Evolutionary conservation across 2,329 filamentous ascomycete species (phyloP), one percentile per base, ranked within the genome.

Genomic region (Macroventuria anomochaeta): DNA sequence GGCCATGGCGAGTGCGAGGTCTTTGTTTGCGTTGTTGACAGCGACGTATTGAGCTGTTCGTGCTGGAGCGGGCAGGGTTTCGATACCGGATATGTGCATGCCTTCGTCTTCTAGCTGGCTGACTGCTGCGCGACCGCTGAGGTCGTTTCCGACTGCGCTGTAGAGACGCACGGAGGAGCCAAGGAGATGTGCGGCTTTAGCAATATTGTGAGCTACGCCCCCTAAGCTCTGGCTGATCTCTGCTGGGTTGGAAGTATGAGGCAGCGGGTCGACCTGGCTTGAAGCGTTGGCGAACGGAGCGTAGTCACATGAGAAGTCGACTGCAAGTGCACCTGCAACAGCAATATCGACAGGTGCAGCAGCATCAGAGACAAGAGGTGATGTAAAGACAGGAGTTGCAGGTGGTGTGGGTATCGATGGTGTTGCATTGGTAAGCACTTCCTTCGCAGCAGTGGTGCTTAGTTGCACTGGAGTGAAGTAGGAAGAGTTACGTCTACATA

Each of bases 21-120:
- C 89, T 73, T 92, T 96, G 55, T 88, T 85, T 0, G 80, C 80
- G 68, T 96, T 90, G 71, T 97, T 99, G 60, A 97, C 80, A 13
- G 93, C 89, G 3, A 97, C 85, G 71, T 97, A 97, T 72, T 97
- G 92, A 0, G 93, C 91, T 2, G 93, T 97, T 50, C 89, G 83
- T 26, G 81, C 81, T 2, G 79, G 79, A 18, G 60, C 57, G 5
- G 64, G 60, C 0, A 79, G 60, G 0, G 66, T 70, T 33, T 69
- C 82, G 43, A 97, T 84, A 33, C 85, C 86, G 10, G 80, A 76
- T 0, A 81, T 85, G 56, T 86, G 82, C 47, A 96, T 83, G 23
- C 87, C 88, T 46, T 85, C 81, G 3, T 82, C 75, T 61, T 83
- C 71, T 3, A 97, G 79, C 13, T 85, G 83, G 6, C 85, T 80